Conservation (phyloP, 805 yeast species). For the Candida incommunis region DNA sequence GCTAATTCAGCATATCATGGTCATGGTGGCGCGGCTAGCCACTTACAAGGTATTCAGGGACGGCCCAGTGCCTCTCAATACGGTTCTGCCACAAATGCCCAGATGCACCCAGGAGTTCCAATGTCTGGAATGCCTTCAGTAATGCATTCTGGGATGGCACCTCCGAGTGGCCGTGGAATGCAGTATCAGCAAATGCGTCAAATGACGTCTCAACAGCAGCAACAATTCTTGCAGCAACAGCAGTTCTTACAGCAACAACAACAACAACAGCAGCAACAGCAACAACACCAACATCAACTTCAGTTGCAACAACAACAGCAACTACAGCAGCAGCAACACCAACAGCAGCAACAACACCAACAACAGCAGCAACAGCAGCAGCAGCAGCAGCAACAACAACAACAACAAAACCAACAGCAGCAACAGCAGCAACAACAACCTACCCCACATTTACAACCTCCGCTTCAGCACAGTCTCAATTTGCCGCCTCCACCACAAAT, state of each 20-base stretch:
- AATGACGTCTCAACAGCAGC: neutral
- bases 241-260: neutral
- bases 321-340: conserved; percentile 17
- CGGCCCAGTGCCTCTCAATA: too few relatives aligned
- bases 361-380: conserved; percentile 22
- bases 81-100: too few relatives aligned
- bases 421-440: conserved; percentile 12
- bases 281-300: neutral
- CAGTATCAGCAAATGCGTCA: neutral
- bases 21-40: conserved; percentile 2
- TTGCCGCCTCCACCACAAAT: neutral
- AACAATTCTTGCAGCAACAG: conserved; percentile 16
- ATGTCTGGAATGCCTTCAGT: too few relatives aligned
- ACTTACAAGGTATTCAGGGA: too few relatives aligned
- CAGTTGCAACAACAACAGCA: neutral
- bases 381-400: conserved; percentile 6
- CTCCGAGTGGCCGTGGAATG: too few relatives aligned
- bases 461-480: conserved; percentile 12
- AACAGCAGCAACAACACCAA: conserved; percentile 27
- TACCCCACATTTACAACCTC: conserved; percentile 10
- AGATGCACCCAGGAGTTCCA: too few relatives aligned
- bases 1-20: conserved; percentile 2
- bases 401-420: conserved; percentile 16
- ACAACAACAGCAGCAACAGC: conserved; percentile 1
- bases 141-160: too few relatives aligned